Conservation (phyloP, 78 protist species). For the Dictyostelium citrinum region DNA sequence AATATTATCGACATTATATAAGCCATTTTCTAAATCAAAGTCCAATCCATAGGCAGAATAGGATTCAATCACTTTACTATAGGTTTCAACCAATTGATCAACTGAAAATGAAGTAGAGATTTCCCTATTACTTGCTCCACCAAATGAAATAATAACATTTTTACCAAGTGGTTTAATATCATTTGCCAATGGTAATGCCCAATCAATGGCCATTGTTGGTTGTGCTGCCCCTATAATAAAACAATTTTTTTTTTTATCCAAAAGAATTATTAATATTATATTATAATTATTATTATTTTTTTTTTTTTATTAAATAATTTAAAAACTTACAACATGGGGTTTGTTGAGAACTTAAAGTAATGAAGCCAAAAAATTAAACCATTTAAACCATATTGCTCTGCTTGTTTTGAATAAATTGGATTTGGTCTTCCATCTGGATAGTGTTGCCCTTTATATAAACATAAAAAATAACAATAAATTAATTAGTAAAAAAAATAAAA, state of each 20-base stretch:
- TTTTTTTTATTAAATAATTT: not conserved
- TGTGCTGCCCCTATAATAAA: not conserved
- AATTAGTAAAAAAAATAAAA: no score
- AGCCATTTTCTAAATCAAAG: not conserved
- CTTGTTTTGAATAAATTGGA: not conserved
- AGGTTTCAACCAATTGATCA: not conserved
- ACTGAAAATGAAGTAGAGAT: not conserved
- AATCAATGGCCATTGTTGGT: not conserved
- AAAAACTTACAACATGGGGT: not conserved
- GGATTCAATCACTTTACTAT: not conserved
- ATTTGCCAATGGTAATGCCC: slow-evolving; percentile 5
- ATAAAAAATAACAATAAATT: not conserved
- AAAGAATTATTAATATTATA: no score
- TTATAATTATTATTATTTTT: no score
- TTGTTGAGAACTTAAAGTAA: not conserved
- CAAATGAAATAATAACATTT: not conserved
- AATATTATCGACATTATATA: not conserved
- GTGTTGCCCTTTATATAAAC: not conserved
- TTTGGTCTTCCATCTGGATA: slow-evolving; percentile 11
- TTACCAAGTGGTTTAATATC: not conserved
- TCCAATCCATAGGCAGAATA: not conserved
- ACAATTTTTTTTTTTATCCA: no score
- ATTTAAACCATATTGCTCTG: not conserved
- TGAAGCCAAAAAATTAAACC: not conserved
- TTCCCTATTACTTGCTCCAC: not conserved